A percentile compares a stretch with the other conserved stretches of the same genome.
These are phyloP conservation scores for Rutstroemia sp. DNA, from an alignment of 2,329 filamentous ascomycete genomes.

Conservation along the genomic window DNA sequence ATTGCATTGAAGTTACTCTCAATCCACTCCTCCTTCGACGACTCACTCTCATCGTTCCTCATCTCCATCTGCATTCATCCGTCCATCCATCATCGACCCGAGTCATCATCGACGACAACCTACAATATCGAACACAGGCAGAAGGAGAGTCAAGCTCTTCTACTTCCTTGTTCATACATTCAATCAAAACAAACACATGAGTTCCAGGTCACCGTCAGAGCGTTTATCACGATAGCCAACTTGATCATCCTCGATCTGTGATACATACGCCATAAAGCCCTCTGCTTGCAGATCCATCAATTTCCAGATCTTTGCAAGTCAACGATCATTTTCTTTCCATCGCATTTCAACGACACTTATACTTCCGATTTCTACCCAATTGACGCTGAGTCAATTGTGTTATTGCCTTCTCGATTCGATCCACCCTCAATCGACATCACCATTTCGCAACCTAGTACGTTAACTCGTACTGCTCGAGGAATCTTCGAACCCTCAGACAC, in stretches of 20 bases:
- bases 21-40: not conserved
- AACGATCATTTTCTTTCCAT: constrained; percentile 1
- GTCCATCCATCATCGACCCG: not conserved
- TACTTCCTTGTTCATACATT: constrained; percentile 36
- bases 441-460: not conserved
- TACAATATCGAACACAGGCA: constrained; percentile 17
- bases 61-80: too few species aligned
- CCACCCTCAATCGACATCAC: constrained; percentile 17
- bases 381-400: constrained; percentile 17
- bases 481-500: constrained; percentile 21
- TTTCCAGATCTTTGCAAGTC: constrained; percentile 4
- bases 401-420: constrained; percentile 16
- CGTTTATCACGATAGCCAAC: constrained; percentile 32
- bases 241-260: constrained; percentile 20
- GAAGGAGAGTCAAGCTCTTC: constrained; percentile 44
- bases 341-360: not conserved
- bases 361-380: constrained; percentile 7
- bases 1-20: not conserved
- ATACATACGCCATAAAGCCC: constrained; percentile 7
- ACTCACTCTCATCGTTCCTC: not conserved
- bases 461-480: constrained; percentile 12
- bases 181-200: constrained; percentile 34
- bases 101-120: not conserved
- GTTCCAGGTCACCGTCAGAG: constrained; percentile 32
- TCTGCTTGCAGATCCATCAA: constrained; percentile 2